Evolutionary conservation across 139 green algal species (phyloP).

Genomic region (Coelastrella sp.): DNA sequence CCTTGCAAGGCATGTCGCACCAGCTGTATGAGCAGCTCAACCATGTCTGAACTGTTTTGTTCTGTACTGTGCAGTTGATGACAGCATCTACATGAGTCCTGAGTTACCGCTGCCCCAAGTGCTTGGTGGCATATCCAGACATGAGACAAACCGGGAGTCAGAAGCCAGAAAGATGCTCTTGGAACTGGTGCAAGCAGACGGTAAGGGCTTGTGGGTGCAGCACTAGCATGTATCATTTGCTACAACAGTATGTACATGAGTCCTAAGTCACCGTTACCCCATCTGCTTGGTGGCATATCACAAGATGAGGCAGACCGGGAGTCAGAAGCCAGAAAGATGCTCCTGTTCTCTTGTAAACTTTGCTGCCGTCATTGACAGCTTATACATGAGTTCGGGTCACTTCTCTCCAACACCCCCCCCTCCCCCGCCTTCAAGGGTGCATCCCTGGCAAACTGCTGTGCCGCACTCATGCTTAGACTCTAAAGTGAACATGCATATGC

Average conservation of each 20-base stretch:
- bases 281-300: neutral
- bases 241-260: neutral
- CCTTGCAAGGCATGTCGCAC: too few relatives aligned
- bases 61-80: constrained; percentile 6
- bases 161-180: neutral
- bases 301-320: neutral
- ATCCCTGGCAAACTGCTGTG: too few relatives aligned
- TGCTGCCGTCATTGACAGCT: too few relatives aligned
- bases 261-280: neutral
- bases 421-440: too few relatives aligned
- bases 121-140: neutral
- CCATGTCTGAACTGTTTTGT: too few relatives aligned
- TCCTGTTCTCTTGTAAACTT: too few relatives aligned
- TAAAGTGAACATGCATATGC: too few relatives aligned
- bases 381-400: too few relatives aligned
- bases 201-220: neutral
- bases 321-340: neutral
- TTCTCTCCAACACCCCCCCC: too few relatives aligned
- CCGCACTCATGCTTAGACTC: too few relatives aligned
- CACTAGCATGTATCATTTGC: too few relatives aligned
- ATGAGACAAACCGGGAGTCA: neutral
- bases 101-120: neutral
- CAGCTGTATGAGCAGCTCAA: too few relatives aligned
- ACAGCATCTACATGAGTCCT: constrained; percentile 37
- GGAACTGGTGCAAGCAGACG: neutral